A percentile compares a stretch with the other conserved stretches of the same genome.
phyloP scores from a whole-genome alignment of 2,329 filamentous ascomycete species.

The Pseudogymnoascus sp. region DNA sequence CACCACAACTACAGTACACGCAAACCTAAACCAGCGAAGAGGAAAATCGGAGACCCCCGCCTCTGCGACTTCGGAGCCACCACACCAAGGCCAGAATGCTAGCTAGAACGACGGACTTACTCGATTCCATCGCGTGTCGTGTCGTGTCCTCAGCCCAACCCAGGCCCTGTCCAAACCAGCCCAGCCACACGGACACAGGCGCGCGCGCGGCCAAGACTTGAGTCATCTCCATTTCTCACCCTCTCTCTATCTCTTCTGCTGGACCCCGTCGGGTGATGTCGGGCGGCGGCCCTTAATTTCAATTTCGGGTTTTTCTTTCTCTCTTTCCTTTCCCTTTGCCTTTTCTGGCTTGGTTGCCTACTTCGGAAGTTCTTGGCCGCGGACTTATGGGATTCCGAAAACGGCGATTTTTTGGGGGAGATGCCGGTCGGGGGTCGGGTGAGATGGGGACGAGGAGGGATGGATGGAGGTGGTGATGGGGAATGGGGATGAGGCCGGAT shows the following conservation, averaged over 20 bases:
- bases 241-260: too few species aligned
- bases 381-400: neutral
- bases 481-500: too few species aligned
- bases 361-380: neutral
- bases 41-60: neutral
- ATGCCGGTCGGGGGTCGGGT: neutral
- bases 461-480: neutral
- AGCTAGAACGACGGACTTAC: neutral
- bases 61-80: neutral
- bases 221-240: constrained; percentile 3
- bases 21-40: neutral
- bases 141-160: neutral
- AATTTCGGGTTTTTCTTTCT: neutral
- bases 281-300: neutral
- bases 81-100: too few species aligned
- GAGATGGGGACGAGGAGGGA: neutral
- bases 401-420: neutral
- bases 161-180: too few species aligned
- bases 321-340: neutral
- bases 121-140: neutral
- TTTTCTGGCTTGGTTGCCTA: neutral
- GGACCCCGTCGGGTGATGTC: neutral
- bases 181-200: neutral
- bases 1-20: neutral
- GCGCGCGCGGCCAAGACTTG: neutral